Percentiles rank a stretch among this genome's conserved stretches.
These are phyloP conservation scores for Russula earlei DNA, from an alignment of 768 basidiomycete genomes.

Conservation along the genomic window DNA sequence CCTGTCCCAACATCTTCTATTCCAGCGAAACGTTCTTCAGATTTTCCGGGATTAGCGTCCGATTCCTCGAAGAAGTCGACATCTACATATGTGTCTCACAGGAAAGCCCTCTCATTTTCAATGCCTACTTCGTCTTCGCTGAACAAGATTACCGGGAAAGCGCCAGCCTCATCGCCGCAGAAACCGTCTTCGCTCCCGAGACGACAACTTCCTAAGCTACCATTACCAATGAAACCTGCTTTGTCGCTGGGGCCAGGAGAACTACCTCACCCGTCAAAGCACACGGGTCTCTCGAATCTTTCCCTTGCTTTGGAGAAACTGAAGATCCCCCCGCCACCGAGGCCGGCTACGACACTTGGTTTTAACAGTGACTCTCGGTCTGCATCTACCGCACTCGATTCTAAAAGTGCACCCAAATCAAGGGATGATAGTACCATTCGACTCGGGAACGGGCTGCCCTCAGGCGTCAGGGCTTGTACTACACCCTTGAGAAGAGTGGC, in stretches of 20 bases:
- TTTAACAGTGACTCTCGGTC: constrained; percentile 34
- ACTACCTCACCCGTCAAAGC: constrained; percentile 18
- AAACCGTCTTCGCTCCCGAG: constrained; percentile 13
- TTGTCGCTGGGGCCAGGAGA: constrained; percentile 3
- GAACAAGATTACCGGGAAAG: constrained; percentile 10
- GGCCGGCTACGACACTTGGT: constrained; percentile 65
- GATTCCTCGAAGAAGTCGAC: not conserved
- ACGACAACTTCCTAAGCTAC: constrained; percentile 5
- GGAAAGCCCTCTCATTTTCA: constrained; percentile 17
- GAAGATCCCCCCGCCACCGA: constrained; percentile 50
- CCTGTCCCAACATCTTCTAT: not conserved
- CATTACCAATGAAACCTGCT: constrained; percentile 12
- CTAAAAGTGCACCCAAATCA: constrained; percentile 5
- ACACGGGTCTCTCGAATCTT: constrained; percentile 42
- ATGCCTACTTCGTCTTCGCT: constrained; percentile 19
- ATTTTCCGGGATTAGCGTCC: not conserved
- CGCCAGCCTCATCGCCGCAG: constrained; percentile 1
- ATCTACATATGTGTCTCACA: constrained; percentile 1
- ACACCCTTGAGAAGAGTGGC: constrained; percentile 7
- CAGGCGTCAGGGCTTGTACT: not conserved
- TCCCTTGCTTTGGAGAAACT: constrained; percentile 63
- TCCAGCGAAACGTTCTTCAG: not conserved
- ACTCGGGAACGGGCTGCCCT: constrained; percentile 3
- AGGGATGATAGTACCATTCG: constrained; percentile 14
- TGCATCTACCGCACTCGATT: constrained; percentile 23